A percentile compares a stretch with the other conserved stretches of the same genome.
These are phyloP conservation scores for Leccinum uliginosum DNA, from an alignment of 768 basidiomycete genomes.

Conservation along the genomic window DNA sequence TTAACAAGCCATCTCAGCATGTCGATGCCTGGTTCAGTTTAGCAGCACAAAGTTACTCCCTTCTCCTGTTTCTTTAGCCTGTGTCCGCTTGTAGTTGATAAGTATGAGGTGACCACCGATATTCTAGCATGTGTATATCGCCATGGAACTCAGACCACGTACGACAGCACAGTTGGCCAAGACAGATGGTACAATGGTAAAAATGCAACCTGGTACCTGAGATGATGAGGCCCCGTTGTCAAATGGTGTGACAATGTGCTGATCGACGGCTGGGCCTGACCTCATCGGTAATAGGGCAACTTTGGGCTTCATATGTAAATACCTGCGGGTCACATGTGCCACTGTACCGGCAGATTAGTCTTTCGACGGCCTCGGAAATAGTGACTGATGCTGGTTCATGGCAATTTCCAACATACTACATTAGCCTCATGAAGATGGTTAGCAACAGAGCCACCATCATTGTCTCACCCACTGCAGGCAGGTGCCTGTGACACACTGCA, in stretches of 20 bases:
- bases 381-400: not conserved
- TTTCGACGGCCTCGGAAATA: not conserved
- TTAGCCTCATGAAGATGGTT: not conserved
- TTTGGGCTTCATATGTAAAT: not conserved
- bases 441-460: not conserved
- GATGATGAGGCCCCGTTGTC: no score
- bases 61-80: not conserved
- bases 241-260: no score
- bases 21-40: not conserved
- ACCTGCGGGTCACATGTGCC: not conserved
- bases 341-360: not conserved
- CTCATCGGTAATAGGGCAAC: not conserved
- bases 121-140: not conserved
- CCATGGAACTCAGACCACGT: not conserved
- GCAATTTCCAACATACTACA: not conserved
- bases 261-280: not conserved
- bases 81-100: not conserved
- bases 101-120: not conserved
- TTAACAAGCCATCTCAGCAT: constrained; percentile 14
- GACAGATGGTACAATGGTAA: not conserved
- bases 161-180: not conserved
- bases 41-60: not conserved
- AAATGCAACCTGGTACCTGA: not conserved
- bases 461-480: no score
- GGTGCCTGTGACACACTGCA: not conserved